Evolutionary conservation across 768 basidiomycete genomes (phyloP).

Genomic region (Auricularia cornea): DNA sequence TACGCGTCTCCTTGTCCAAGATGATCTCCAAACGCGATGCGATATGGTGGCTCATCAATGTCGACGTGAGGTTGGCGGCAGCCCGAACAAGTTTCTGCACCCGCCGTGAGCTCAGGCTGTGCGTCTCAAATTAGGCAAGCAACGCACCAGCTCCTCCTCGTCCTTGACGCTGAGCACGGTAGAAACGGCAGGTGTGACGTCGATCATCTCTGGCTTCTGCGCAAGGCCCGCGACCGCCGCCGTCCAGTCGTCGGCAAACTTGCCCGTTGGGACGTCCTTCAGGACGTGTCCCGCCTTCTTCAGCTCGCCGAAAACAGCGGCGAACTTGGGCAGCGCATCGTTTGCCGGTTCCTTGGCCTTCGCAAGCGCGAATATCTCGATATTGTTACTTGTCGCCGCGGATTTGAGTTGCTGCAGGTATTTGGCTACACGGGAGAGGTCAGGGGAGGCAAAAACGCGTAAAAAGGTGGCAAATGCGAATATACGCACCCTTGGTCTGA

Average conservation of each 20-base stretch:
- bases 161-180: conserved; percentile 82
- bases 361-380: conserved; percentile 72
- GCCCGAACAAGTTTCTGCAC: conserved; percentile 67
- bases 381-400: conserved; percentile 36
- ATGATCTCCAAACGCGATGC: conserved; percentile 83
- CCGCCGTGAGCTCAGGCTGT: conserved; percentile 1
- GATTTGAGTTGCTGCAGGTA: conserved; percentile 72
- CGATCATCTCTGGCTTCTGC: conserved; percentile 64
- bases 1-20: conserved; percentile 84
- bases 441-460: not conserved
- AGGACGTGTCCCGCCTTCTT: conserved; percentile 63
- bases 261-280: conserved; percentile 82
- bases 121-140: not conserved
- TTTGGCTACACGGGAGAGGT: conserved; percentile 48
- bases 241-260: conserved; percentile 83
- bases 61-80: conserved; percentile 74
- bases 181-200: conserved; percentile 70
- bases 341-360: conserved; percentile 72
- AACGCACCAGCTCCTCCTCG: conserved; percentile 76
- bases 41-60: conserved; percentile 77
- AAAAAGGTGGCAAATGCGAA: not conserved
- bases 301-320: conserved; percentile 50
- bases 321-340: conserved; percentile 64
- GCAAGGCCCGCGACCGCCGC: conserved; percentile 44
- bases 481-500: conserved; percentile 67